Base-by-base conservation (phyloP, 179 eudicot species). In the Beta corolliflora region DNA sequence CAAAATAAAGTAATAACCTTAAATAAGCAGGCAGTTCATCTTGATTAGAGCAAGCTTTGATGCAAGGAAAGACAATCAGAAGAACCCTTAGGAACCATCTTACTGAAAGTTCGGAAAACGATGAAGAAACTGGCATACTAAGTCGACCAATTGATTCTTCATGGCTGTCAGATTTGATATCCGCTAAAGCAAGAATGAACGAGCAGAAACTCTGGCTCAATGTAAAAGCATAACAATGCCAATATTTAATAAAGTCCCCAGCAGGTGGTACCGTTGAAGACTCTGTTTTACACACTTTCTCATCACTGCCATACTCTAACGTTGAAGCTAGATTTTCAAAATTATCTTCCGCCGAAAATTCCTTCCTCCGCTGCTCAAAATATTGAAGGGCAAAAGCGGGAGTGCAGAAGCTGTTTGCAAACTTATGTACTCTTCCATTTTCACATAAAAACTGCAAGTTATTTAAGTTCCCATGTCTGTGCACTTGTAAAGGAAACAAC, bases 321-420 rank as follows among this genome's bases (percentile, higher is more conserved):
- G 83, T 83, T 41, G 84, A 85, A 76, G 86, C 75, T 63, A 69
- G 63, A 73, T 65, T 78, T 75, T 84, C 77, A 71, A 85, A 56
- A 75, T 72, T 80, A 85, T 86, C 86, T 73, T 79, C 70, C 84
- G 65, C 80, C 65, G 74, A 79, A 41, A 75, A 56, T 31, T 83
- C 83, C 68, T 71, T 77, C 60, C 60, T 79, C 71, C 82, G 79
- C 79, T 80, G 88, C 79, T 81, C 79, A 81, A 85, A 90, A 81
- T 92, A 97, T 88, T 94, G 97, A 87, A 97, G 91, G 88, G 91
- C 82, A 87, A 92, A 94, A 41, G 91, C 87, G 68, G 91, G 88
- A 53, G 94, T 90, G 85, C 97, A 94, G 85, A 94, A 89, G 91
- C 97, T 91, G 88, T 97, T 97, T 76, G 98, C 98, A 91, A 97